Evolutionary conservation across 352 stramenopile species (phyloP).

Genomic region (Phytophthora litchii): DNA sequence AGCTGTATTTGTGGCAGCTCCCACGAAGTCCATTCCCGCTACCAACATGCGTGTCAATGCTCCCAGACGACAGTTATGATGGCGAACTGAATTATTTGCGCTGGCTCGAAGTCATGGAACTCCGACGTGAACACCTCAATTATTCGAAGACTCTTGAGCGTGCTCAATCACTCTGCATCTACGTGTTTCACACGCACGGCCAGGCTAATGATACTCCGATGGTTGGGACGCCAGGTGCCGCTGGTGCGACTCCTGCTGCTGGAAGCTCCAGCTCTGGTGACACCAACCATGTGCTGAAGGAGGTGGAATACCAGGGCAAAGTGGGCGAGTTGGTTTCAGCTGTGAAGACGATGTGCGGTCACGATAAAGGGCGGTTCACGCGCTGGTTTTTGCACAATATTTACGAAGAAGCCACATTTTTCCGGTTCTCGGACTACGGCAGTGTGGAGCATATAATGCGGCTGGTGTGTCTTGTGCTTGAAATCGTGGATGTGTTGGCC

Average conservation of each 20-base stretch:
- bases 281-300: conserved; percentile 61
- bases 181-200: conserved; percentile 86
- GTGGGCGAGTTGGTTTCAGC: conserved; percentile 82
- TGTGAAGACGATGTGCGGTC: conserved; percentile 87
- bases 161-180: conserved; percentile 79
- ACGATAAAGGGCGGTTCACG: conserved; percentile 86
- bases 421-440: conserved; percentile 82
- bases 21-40: conserved; percentile 72
- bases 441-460: conserved; percentile 86
- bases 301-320: conserved; percentile 86
- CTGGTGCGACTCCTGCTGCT: conserved; percentile 8
- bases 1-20: conserved; percentile 86
- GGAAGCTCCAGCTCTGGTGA: conserved; percentile 37
- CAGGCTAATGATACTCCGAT: conserved; percentile 54
- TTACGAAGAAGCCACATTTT: conserved; percentile 83
- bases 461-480: conserved; percentile 77
- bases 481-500: conserved; percentile 83
- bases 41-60: conserved; percentile 70
- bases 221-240: conserved; percentile 33
- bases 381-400: conserved; percentile 85
- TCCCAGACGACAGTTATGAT: conserved; percentile 64
- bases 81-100: conserved; percentile 66
- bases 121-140: conserved; percentile 74
- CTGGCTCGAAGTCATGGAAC: conserved; percentile 85
- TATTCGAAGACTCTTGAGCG: conserved; percentile 84